Evolutionary conservation across 169 alveolate species (phyloP).

Genomic region (Plasmodium billcollinsi): DNA sequence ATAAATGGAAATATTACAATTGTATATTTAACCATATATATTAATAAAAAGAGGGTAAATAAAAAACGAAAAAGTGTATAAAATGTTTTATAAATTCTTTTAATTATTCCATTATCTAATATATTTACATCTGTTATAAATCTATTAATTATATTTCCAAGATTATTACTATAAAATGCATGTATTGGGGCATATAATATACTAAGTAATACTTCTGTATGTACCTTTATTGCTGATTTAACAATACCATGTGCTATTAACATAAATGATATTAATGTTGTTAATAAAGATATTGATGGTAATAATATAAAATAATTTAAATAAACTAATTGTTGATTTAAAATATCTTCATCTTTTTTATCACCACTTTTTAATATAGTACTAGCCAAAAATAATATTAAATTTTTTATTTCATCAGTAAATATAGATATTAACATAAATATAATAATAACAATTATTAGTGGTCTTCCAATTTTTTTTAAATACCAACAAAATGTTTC

Average conservation of each 20-base stretch:
- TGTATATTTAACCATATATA: conserved; percentile 47
- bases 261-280: conserved; percentile 35
- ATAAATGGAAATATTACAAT: conserved; percentile 40
- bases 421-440: conserved; percentile 42
- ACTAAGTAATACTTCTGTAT: conserved; percentile 74
- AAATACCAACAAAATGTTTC: conserved; percentile 70
- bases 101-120: conserved; percentile 79
- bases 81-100: conserved; percentile 76
- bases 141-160: conserved; percentile 80
- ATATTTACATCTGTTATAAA: conserved; percentile 80
- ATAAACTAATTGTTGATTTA: background rate
- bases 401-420: conserved; percentile 64
- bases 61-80: conserved; percentile 66
- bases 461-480: conserved; percentile 16
- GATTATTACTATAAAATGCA: conserved; percentile 78
- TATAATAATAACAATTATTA: conserved; percentile 17
- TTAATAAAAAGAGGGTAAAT: conserved; percentile 61
- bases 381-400: conserved; percentile 33
- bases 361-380: conserved; percentile 12
- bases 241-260: conserved; percentile 68
- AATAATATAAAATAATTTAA: conserved; percentile 36
- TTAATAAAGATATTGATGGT: conserved; percentile 43
- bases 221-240: conserved; percentile 76
- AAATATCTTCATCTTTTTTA: conserved; percentile 8
- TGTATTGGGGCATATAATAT: conserved; percentile 80